These are phyloP conservation scores for Coemansia sp. DNA, from an alignment of 192 early-diverging fungal genomes.

Conservation along the genomic window DNA sequence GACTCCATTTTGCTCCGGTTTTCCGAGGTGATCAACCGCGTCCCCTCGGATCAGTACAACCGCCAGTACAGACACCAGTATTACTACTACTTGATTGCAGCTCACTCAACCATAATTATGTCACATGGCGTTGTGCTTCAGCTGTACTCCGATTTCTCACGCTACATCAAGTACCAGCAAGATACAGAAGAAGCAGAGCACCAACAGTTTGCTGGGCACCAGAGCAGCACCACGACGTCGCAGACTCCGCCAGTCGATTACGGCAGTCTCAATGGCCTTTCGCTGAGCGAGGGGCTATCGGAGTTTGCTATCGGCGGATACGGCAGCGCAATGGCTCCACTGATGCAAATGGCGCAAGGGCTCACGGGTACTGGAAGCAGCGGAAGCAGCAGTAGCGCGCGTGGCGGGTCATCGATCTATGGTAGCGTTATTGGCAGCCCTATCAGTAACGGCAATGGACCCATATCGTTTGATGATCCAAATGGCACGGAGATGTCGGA, in stretches of 20 bases:
- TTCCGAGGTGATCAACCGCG: constrained; percentile 46
- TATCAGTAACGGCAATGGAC: constrained; percentile 1
- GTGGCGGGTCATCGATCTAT: constrained; percentile 36
- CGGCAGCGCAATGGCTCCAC: constrained; percentile 47
- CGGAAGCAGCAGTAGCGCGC: constrained; percentile 34
- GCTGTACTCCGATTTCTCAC: constrained; percentile 41
- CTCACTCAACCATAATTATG: constrained; percentile 55
- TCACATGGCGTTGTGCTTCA: constrained; percentile 51
- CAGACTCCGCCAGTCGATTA: constrained; percentile 18
- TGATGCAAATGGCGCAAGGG: constrained; percentile 40
- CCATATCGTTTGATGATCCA: background rate
- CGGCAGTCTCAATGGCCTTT: constrained; percentile 2
- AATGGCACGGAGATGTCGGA: background rate
- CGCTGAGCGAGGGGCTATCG: constrained; percentile 48
- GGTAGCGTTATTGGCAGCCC: constrained; percentile 52
- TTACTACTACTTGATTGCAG: constrained; percentile 55
- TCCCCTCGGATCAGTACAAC: constrained; percentile 44
- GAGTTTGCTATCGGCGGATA: constrained; percentile 50
- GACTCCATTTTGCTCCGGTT: constrained; percentile 51
- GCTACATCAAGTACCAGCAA: constrained; percentile 37
- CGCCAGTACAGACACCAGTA: constrained; percentile 54
- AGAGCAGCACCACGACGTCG: background rate
- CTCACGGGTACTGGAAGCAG: constrained; percentile 8
- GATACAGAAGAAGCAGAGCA: constrained; percentile 5
- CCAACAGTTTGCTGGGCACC: too few relatives aligned